Evolutionary conservation across 768 basidiomycete species (phyloP), one percentile per base, ranked within the genome.

Genomic region (Suillus subaureus): DNA sequence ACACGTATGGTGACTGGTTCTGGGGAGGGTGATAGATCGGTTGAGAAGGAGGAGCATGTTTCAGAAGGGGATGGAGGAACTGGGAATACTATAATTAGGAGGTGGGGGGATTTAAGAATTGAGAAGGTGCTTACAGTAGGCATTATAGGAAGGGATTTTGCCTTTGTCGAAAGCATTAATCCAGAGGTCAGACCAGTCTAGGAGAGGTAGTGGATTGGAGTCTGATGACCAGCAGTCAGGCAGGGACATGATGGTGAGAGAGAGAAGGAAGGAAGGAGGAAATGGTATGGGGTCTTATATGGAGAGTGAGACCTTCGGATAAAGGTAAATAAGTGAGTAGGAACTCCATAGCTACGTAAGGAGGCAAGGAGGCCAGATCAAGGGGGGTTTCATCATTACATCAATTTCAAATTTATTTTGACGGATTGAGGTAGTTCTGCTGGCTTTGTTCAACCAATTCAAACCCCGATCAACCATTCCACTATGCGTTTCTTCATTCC

Each of bases 41-140:
- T 68, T 18, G 73, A 70, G 5, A 63, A 26, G 15, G 74, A 74
- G 16, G 77, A 74, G 52, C 69, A 71, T n/a, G 77, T 75, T 66
- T 77, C 79, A 21, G 82, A 81, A 23, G 83, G 84, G 4, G 84
- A 84, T 0, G 84, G 75, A 8, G 81, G 77, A 61, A 78, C 82
- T 83, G 68, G 33, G 61, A 54, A 47, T 3, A 45, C 13, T 33
- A 49, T 31, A 18, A 39, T 64, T 40, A 73, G 68, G n/a, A 23
- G 15, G 37, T 11, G 11, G 9, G 9, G 9, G 35, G 33, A 33
- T 6, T 33, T 5, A 33, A 1, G 33, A 33, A 33, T 33, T 33
- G 33, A 33, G 5, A 33, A 5, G 33, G 6, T 6, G 16, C 42
- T 42, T 42, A 42, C 42, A 42, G 42, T 42, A 42, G 16, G 42